These are phyloP conservation scores for Henckelia pumila DNA, from an alignment of 257 asterid species.

Conservation along the genomic window DNA sequence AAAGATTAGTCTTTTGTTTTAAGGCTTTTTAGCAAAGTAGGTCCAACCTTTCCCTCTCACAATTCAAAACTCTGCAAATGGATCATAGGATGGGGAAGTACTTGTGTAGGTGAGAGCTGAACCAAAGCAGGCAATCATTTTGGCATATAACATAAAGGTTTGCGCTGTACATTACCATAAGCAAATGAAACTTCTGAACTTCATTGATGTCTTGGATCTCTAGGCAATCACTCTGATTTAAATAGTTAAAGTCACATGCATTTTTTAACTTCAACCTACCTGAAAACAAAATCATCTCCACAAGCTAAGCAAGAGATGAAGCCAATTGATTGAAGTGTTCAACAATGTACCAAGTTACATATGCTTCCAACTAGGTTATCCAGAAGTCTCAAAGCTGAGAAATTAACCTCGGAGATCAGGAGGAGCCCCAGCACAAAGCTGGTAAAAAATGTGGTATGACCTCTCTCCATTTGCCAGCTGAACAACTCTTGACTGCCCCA, in stretches of 20 bases:
- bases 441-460: too few species aligned
- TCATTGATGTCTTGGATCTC: constrained; percentile 60
- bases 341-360: constrained; percentile 4
- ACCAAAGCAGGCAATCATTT: not conserved
- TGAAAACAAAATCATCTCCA: constrained; percentile 35
- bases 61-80: constrained; percentile 24
- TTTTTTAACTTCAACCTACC: constrained; percentile 65
- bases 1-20: constrained; percentile 9
- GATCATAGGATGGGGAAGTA: not conserved
- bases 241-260: constrained; percentile 68
- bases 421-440: constrained; percentile 95
- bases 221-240: constrained; percentile 74
- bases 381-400: constrained; percentile 8
- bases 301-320: constrained; percentile 13
- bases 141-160: constrained; percentile 2
- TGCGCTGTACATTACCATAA: constrained; percentile 41
- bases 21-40: constrained; percentile 18
- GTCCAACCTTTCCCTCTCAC: constrained; percentile 12
- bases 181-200: constrained; percentile 56
- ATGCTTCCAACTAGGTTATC: not conserved
- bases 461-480: constrained; percentile 76
- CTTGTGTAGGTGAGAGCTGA: constrained; percentile 16
- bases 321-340: constrained; percentile 4
- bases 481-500: constrained; percentile 89
- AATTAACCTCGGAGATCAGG: constrained; percentile 66